Evolutionary conservation across 2,329 filamentous ascomycete species (phyloP).

Genomic region (Apiospora pterosperma): DNA sequence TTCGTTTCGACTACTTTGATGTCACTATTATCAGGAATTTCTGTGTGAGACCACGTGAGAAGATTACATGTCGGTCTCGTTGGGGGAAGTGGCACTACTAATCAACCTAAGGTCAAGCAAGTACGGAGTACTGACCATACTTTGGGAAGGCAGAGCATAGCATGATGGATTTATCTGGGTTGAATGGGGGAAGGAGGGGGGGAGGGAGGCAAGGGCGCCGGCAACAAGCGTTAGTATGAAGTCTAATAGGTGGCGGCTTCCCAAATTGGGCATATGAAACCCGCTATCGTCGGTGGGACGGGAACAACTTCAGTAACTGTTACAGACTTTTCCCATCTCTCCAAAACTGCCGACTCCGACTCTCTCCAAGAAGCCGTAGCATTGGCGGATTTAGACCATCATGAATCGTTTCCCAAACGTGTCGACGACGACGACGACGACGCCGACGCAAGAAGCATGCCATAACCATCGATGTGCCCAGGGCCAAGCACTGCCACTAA

Average conservation of each 20-base stretch:
- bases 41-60: not conserved
- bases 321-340: not conserved
- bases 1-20: not conserved
- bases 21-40: not conserved
- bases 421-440: no score
- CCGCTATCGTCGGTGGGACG: constrained; percentile 1
- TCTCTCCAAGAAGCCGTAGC: no score
- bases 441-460: no score
- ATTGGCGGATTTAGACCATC: no score
- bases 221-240: constrained; percentile 2
- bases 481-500: no score
- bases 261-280: not conserved
- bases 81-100: constrained; percentile 1
- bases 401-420: no score
- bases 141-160: no score
- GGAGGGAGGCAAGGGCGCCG: not conserved
- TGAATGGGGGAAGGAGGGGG: not conserved
- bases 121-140: no score
- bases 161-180: not conserved
- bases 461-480: no score
- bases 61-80: not conserved
- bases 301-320: not conserved
- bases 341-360: no score
- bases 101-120: no score
- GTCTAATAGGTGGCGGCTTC: not conserved